Conservation (phyloP, 1,139 yeast species). For the Suhomyces panamericanus region DNA sequence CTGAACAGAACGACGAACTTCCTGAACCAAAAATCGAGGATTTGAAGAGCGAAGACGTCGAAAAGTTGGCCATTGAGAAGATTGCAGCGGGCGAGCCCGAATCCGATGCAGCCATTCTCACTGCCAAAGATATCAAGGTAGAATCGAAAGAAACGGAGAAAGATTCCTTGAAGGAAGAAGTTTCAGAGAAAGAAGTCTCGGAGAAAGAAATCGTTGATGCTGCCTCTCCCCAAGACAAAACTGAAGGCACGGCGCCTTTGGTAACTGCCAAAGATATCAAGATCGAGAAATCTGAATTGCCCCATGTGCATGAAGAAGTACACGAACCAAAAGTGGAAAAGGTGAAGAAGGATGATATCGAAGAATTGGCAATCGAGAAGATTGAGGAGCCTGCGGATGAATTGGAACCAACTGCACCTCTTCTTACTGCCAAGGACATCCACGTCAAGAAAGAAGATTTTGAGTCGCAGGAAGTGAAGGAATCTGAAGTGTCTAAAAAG, state of each 20-base stretch:
- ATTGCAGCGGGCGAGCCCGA: conserved; percentile 9
- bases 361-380: conserved; percentile 4
- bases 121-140: not conserved
- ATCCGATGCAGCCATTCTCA: not conserved
- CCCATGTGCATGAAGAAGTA: not conserved
- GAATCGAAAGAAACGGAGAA: conserved; percentile 2
- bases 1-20: conserved; percentile 1
- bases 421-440: conserved; percentile 8
- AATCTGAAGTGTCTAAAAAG: conserved; percentile 5
- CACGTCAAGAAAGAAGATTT: conserved; percentile 7
- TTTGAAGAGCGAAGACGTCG: conserved; percentile 2
- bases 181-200: not conserved
- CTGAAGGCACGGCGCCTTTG: conserved; percentile 7
- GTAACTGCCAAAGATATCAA: conserved; percentile 8
- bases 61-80: conserved; percentile 2
- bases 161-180: not conserved
- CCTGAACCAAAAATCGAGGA: conserved; percentile 5
- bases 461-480: conserved; percentile 6
- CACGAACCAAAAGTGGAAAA: conserved; percentile 3
- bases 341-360: conserved; percentile 3
- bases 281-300: conserved; percentile 1
- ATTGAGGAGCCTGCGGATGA: conserved; percentile 10
- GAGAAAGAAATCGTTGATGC: not conserved
- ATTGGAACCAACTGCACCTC: not conserved
- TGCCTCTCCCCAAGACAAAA: conserved; percentile 4